These are phyloP conservation scores for Parathielavia hyrcaniae DNA, from an alignment of 495 filamentous ascomycete genomes.

Conservation along the genomic window DNA sequence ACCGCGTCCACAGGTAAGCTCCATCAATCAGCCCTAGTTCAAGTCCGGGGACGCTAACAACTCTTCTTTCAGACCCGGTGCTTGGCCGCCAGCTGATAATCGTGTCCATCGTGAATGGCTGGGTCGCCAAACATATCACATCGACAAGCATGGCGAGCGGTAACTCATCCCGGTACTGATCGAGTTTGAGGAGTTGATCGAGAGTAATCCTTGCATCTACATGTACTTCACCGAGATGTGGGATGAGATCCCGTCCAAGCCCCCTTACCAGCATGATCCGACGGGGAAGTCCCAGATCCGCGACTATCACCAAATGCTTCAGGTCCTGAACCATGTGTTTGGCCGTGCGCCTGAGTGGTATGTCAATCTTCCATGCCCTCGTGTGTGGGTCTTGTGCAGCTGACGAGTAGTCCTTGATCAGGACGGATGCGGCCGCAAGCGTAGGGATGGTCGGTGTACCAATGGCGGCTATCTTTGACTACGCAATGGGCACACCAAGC, in stretches of 20 bases:
- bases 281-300: conserved; percentile 55
- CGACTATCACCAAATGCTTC: conserved; percentile 59
- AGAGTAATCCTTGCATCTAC: conserved; percentile 41
- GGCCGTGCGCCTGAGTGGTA: conserved; percentile 53
- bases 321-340: conserved; percentile 58
- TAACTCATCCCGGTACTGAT: conserved; percentile 42
- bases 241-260: conserved; percentile 54
- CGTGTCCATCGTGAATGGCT: conserved; percentile 49
- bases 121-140: conserved; percentile 38
- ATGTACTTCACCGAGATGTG: conserved; percentile 60
- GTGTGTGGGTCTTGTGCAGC: not conserved
- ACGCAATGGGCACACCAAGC: conserved; percentile 63
- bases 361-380: not conserved
- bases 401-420: not conserved
- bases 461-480: conserved; percentile 63
- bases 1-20: conserved; percentile 35
- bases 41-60: conserved; percentile 8
- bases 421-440: conserved; percentile 45
- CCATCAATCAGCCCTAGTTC: not conserved
- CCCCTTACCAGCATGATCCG: conserved; percentile 55
- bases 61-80: conserved; percentile 34
- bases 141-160: conserved; percentile 37
- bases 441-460: conserved; percentile 63
- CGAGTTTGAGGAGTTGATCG: conserved; percentile 47
- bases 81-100: conserved; percentile 50